These are phyloP conservation scores for Pleurotus tuber-regium DNA, from an alignment of 768 basidiomycete genomes.

Conservation along the genomic window DNA sequence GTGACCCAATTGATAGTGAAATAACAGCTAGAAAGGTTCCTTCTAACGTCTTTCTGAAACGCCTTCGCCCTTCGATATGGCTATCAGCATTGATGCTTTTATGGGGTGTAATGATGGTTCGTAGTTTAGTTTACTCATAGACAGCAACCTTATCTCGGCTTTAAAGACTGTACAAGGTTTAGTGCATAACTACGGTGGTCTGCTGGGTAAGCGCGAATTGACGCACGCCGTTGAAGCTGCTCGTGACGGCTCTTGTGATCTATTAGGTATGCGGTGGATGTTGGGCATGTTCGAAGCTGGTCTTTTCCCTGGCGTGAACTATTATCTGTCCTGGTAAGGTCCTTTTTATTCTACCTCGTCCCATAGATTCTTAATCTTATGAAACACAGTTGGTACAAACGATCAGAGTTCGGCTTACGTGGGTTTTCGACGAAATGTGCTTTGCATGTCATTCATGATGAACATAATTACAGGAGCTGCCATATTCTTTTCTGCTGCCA, in stretches of 20 bases:
- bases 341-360: slow-evolving; percentile 11
- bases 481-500: slow-evolving; percentile 76
- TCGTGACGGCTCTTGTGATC: slow-evolving; percentile 4
- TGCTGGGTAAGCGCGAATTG: slow-evolving; percentile 47
- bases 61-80: slow-evolving; percentile 76
- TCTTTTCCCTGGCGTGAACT: slow-evolving; percentile 61
- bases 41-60: slow-evolving; percentile 70
- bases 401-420: slow-evolving; percentile 71
- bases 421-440: slow-evolving; percentile 33
- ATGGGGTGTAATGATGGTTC: slow-evolving; percentile 77
- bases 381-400: slow-evolving; percentile 47
- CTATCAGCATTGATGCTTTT: slow-evolving; percentile 68
- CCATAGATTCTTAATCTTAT: not conserved
- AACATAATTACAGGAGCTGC: slow-evolving; percentile 40
- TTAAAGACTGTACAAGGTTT: slow-evolving; percentile 69
- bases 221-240: not conserved
- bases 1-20: not conserved
- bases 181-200: slow-evolving; percentile 64
- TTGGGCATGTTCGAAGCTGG: slow-evolving; percentile 76
- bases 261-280: slow-evolving; percentile 64
- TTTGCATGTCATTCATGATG: slow-evolving; percentile 33
- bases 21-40: slow-evolving; percentile 53
- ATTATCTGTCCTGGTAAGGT: slow-evolving; percentile 68
- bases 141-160: slow-evolving; percentile 14
- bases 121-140: not conserved